Conservation (phyloP, 192 early-diverging fungal species). For the Dissophora globulifera region DNA sequence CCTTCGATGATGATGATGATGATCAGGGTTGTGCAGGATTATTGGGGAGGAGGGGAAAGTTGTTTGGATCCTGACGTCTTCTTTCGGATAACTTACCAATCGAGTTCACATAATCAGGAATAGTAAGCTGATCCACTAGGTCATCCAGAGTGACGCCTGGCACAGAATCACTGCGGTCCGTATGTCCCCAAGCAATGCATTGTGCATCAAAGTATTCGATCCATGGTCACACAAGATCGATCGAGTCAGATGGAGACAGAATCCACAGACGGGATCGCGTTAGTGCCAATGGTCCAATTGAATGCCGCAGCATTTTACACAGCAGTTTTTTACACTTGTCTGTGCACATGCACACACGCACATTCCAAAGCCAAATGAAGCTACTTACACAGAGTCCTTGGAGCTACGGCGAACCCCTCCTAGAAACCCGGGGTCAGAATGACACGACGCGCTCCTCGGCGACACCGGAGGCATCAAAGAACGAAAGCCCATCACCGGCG, state of each 20-base stretch:
- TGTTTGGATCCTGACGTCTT: too few relatives aligned
- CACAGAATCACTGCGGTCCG: slow-evolving; percentile 37
- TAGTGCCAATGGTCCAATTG: neutral
- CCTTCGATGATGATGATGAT: neutral
- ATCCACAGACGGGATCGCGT: neutral
- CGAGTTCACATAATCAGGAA: slow-evolving; percentile 35
- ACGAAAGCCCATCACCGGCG: neutral
- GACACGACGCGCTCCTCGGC: slow-evolving; percentile 11
- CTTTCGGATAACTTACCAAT: slow-evolving; percentile 26
- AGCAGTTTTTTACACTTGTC: neutral
- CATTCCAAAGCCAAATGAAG: neutral
- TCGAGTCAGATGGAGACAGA: neutral
- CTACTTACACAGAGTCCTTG: slow-evolving; percentile 48
- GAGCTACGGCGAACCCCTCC: slow-evolving; percentile 35
- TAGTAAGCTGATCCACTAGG: slow-evolving; percentile 40
- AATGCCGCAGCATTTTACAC: neutral
- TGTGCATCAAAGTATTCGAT: neutral
- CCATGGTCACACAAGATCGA: neutral
- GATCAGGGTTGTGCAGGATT: neutral
- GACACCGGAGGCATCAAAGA: slow-evolving; percentile 5
- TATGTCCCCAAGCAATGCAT: neutral
- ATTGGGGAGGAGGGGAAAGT: neutral
- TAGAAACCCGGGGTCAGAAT: slow-evolving; percentile 20
- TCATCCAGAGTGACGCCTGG: slow-evolving; percentile 43
- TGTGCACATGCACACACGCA: neutral